phyloP scores from a whole-genome alignment of 371 early-diverging fungal genomes.

The Lichtheimia corymbifera region DNA sequence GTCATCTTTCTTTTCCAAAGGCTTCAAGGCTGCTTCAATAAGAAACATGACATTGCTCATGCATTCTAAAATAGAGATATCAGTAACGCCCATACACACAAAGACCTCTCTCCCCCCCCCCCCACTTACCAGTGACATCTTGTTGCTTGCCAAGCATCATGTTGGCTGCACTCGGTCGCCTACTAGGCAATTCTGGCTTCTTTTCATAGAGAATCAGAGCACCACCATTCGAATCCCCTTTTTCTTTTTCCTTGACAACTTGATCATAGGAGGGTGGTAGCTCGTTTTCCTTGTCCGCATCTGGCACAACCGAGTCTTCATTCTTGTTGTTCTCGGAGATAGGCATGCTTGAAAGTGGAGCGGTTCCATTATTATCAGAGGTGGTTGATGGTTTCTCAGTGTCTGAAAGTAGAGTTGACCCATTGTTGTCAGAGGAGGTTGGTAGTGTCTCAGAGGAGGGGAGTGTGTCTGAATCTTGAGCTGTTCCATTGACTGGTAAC shows the following conservation, averaged over 20 bases:
- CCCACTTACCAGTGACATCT: constrained; percentile 58
- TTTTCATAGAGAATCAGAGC: constrained; percentile 8
- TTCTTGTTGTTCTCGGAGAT: not conserved
- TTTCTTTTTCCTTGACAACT: constrained; percentile 1
- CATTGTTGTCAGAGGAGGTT: too few species aligned
- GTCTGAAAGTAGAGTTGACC: too few species aligned
- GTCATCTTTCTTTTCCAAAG: constrained; percentile 28
- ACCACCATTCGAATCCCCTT: too few species aligned
- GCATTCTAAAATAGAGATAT: constrained; percentile 48
- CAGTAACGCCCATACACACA: too few species aligned
- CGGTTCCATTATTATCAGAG: too few species aligned
- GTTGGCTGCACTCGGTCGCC: constrained; percentile 24
- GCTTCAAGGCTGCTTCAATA: constrained; percentile 57
- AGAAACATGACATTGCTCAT: constrained; percentile 73
- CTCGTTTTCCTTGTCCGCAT: not conserved
- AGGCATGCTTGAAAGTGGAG: too few species aligned
- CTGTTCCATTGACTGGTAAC: too few species aligned
- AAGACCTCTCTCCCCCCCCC: too few species aligned
- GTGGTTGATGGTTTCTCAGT: too few species aligned
- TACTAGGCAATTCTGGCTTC: not conserved
- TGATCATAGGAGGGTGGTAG: constrained; percentile 19
- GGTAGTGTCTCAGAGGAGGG: too few species aligned
- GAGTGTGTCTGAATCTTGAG: too few species aligned
- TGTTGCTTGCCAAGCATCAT: constrained; percentile 70
- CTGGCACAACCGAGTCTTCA: not conserved